phyloP scores from a whole-genome alignment of 306 rosid species.

The Fragaria vesca region DNA sequence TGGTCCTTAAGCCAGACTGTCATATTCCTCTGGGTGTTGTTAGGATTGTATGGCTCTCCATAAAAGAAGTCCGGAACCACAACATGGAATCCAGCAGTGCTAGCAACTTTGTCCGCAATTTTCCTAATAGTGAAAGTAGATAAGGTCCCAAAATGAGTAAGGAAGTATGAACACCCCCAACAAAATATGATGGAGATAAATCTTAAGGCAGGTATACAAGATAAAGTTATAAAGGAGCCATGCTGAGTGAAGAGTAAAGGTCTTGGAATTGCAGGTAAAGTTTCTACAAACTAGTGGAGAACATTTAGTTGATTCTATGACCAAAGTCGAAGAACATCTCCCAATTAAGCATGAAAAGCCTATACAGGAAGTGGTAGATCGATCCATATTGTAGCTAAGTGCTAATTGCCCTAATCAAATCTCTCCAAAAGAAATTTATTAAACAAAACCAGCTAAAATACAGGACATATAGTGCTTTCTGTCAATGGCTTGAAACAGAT shows the following conservation, averaged over 20 bases:
- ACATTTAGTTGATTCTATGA: not conserved
- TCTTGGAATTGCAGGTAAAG: not conserved
- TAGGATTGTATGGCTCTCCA: slow-evolving; percentile 56
- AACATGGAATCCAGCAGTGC: slow-evolving; percentile 70
- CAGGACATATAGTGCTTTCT: not conserved
- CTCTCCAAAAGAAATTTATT: not conserved
- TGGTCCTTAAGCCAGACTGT: slow-evolving; percentile 58
- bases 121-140: slow-evolving; percentile 48
- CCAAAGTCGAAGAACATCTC: not conserved
- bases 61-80: slow-evolving; percentile 69
- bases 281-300: not conserved
- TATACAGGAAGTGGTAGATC: not conserved
- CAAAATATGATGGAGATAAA: not conserved
- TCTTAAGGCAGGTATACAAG: not conserved
- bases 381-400: not conserved
- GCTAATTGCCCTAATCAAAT: not conserved
- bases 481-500: not conserved
- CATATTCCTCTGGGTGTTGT: slow-evolving; percentile 36
- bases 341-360: not conserved
- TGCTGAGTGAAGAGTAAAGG: not conserved
- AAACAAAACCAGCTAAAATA: not conserved
- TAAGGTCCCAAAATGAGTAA: slow-evolving; percentile 1
- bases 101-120: slow-evolving; percentile 77
- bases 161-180: not conserved
- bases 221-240: not conserved